Evolutionary conservation across 257 asterid genomes (phyloP), one percentile per base, ranked within the genome.

Genomic region (Capsicum chinense): DNA sequence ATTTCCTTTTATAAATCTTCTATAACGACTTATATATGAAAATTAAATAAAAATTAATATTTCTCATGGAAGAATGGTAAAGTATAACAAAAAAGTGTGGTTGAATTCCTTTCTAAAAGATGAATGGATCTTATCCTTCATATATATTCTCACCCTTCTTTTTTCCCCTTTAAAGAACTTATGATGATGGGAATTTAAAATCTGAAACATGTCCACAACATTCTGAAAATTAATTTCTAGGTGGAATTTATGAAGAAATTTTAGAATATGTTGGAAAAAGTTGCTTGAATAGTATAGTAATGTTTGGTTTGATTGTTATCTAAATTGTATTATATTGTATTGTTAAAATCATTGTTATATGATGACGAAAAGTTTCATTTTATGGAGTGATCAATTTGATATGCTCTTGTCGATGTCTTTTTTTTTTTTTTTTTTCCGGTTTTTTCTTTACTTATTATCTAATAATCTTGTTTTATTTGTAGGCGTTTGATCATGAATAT

Each of bases 381-480:
- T 56, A 56, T 17, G 9, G 16, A 58, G 5, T 1, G 7, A 56
- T 54, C 16, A 4, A 54, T 57, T 59, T 59, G 2, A 7, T 19
- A 39, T 21, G 69, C 21, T 62, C 0, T 5, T 0, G 0, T 21
- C 2, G 39, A 0, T 4, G 10, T 26, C 4, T 0, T 62, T 10
- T 44, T 0, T 62, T 19, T 0, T 7, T 10, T 62, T 7, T 6
- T 2, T 2, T 59, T 12, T 58, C 3, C 33, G 33, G 10, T 62
- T 1, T 9, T 21, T 0, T 63, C 3, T 62, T 62, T 3, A 5
- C 0, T 63, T 63, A 6, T 21, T 4, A 21, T 63, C 1, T 21
- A 5, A 63, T 21, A 21, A 63, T 10, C 0, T 63, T 26, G 1
- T 26, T 26, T 26, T 26, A 26, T 26, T 26, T 1, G 33, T 26